Conservation (phyloP, 345 rosid species). For the Bruguiera gymnorhiza region DNA sequence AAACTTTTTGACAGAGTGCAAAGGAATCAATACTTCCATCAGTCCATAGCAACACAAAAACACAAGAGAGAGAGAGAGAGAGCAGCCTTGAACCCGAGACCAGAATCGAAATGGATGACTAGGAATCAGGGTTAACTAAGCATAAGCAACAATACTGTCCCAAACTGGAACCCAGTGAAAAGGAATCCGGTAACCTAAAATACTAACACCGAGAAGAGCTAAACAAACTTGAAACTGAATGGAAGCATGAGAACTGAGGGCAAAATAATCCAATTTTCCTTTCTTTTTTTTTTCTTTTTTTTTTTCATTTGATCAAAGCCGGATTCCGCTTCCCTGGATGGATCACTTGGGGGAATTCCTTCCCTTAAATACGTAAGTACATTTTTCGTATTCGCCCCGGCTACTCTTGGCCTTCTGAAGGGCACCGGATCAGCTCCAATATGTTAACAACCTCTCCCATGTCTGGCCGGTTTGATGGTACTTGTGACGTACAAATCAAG, state of each 20-base stretch:
- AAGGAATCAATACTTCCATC: slow-evolving; percentile 2
- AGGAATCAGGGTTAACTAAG: slow-evolving; percentile 6
- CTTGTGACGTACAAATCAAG: slow-evolving; percentile 85
- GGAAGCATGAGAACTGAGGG: slow-evolving; percentile 24
- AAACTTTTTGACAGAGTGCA: background rate
- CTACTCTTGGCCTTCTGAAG: slow-evolving; percentile 83
- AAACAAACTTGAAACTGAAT: slow-evolving; percentile 30
- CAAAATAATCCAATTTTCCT: slow-evolving; percentile 30
- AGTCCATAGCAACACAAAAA: background rate
- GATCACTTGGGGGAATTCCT: background rate
- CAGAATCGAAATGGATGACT: no score
- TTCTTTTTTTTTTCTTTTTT: slow-evolving; percentile 30
- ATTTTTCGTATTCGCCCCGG: slow-evolving; percentile 39
- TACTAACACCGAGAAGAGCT: slow-evolving; percentile 37
- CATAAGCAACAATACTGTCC: slow-evolving; percentile 28
- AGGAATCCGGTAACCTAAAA: slow-evolving; percentile 60
- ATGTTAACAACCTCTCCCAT: slow-evolving; percentile 93
- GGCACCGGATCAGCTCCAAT: slow-evolving; percentile 72
- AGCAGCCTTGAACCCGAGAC: no score
- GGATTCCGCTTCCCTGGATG: slow-evolving; percentile 86
- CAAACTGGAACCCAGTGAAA: slow-evolving; percentile 64
- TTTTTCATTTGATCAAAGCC: slow-evolving; percentile 37
- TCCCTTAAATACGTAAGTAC: background rate
- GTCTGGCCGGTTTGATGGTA: slow-evolving; percentile 92
- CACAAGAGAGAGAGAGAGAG: background rate